Base-by-base conservation (phyloP, 305 asterid species). In the Fraxinus angustifolia region DNA sequence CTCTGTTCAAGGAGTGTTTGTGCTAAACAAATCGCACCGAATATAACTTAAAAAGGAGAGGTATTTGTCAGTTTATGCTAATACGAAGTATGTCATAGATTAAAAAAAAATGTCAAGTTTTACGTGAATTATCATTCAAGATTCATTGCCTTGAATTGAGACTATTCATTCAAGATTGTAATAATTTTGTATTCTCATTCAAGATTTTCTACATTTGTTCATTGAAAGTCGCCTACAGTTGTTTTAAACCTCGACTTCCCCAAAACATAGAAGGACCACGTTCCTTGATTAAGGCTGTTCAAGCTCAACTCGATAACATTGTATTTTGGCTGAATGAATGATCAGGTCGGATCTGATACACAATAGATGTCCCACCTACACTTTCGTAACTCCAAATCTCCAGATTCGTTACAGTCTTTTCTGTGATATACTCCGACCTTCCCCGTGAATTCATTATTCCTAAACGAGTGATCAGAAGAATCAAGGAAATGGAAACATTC, bases 1-100 rank as follows among this genome's bases (percentile, higher is more conserved):
- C 85, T 73, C 80, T 34, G 81, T 60, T 78, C 87, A 76, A 80
- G 62, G 82, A 68, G 65, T 56, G 31, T 68, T 84, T 71, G 77
- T 77, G 77, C 82, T 76, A 31, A 80, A 50, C 68, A 73, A 71
- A 48, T 73, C 38, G 38, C 38, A 34, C 38, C 6, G 6, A 34
- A 38, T 35, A 35, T 38, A 38, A 8, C 45, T 36, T 36, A 36
- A 38, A 38, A 38, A 7, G 6, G 67, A 17, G 10, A 56, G 28
- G 2, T 17, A 56, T 56, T 56, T 7, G 28, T 17, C 67, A 17
- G 3, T 56, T 56, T 56, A 48, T 14, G 16, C 19, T 4, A 3
- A 48, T 2, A 14, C 7, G 58, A 48, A 48, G 19, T 16, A 45
- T 45, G 4, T 45, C 56, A 11, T 45, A 45, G 6, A 11, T 45